Conservation (phyloP, 768 basidiomycete genomes). For the Scleroderma bovista region DNA sequence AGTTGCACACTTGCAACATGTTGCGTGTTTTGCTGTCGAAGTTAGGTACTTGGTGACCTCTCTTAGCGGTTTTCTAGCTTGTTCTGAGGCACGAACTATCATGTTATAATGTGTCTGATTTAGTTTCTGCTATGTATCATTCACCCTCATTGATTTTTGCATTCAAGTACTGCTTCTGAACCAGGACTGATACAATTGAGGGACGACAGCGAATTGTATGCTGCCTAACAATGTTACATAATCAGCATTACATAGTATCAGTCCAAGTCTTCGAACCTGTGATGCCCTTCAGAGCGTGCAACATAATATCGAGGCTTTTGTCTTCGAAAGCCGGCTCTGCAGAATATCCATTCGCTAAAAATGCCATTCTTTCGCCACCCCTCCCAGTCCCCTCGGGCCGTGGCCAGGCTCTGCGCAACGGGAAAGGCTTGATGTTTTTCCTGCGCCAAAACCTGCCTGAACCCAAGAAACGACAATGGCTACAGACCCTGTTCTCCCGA, state of each 20-base stretch:
- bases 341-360: conserved; percentile 70
- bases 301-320: conserved; percentile 15
- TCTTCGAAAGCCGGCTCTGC: conserved; percentile 15
- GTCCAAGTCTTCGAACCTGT: neutral
- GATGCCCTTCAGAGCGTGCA: conserved; percentile 11
- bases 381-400: conserved; percentile 34
- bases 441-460: conserved; percentile 60
- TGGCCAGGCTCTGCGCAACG: conserved; percentile 45
- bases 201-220: neutral
- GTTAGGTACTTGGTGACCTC: neutral
- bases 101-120: conserved; percentile 5
- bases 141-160: too few relatives aligned
- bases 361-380: conserved; percentile 48
- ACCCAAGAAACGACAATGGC: conserved; percentile 63
- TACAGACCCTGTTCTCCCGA: conserved; percentile 66
- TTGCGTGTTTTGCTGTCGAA: conserved; percentile 4
- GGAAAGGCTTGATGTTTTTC: conserved; percentile 77
- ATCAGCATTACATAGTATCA: too few relatives aligned
- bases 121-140: conserved; percentile 21
- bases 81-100: neutral
- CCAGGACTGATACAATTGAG: too few relatives aligned
- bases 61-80: neutral
- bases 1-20: conserved; percentile 9
- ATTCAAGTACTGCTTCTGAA: too few relatives aligned
- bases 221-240: too few relatives aligned